Conservation (phyloP, 2,329 filamentous ascomycete species). For the Aspergillus arachidicola region DNA sequence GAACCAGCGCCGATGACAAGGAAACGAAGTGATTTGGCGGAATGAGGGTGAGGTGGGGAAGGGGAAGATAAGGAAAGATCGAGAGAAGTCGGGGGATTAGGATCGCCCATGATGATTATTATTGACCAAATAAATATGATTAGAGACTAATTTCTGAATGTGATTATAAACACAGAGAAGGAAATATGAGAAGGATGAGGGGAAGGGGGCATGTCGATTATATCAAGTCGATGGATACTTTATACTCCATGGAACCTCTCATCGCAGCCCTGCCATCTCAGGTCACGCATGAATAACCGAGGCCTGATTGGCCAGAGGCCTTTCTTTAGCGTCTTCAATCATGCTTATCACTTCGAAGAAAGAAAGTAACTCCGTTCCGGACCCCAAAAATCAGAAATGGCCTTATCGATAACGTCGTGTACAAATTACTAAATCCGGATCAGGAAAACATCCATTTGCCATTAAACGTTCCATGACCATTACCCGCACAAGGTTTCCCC, state of each 20-base stretch:
- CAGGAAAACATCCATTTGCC: neutral
- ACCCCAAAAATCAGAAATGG: neutral
- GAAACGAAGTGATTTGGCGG: constrained; percentile 56
- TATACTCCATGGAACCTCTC: neutral
- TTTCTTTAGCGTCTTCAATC: neutral
- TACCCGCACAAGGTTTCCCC: neutral
- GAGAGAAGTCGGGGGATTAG: neutral
- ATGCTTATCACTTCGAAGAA: neutral
- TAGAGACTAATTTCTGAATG: neutral
- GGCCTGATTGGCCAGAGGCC: neutral
- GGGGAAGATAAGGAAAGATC: neutral
- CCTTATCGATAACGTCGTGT: neutral
- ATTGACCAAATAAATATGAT: neutral
- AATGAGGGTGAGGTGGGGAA: constrained; percentile 5
- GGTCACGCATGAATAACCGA: neutral
- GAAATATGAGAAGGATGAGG: neutral
- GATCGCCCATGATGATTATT: neutral
- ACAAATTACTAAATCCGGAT: no score
- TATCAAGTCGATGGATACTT: neutral
- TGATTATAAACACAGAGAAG: neutral
- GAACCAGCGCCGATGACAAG: constrained; percentile 83
- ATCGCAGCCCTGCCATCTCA: neutral
- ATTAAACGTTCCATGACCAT: neutral
- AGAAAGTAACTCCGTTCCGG: neutral
- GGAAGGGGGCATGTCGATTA: neutral